Base-by-base conservation (phyloP, 169 alveolate species). In the Plasmodium vivax region DNA sequence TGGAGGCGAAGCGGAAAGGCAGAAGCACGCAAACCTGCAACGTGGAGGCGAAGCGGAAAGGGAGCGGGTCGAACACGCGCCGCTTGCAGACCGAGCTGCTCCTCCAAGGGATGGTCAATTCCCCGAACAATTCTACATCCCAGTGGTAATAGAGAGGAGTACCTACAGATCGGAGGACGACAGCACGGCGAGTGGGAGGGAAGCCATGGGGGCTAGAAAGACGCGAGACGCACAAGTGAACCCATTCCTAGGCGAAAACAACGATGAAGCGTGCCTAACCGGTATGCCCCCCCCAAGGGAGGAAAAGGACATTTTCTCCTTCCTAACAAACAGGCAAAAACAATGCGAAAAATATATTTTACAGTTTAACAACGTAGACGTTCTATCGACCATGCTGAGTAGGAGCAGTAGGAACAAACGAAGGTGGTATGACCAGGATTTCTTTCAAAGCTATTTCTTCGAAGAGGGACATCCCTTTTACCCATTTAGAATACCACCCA, bases 41-140 rank as follows among this genome's bases (percentile, higher is more conserved):
- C 41, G 4, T 0, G 41, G 41, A 36, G 41, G 41, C 4, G 41
- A 36, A 36, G 41, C 41, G 41, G 4, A 36, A 36, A 36, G 4
- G 19, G 71, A 45, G 19, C 16, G 8, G 30, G 36, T 5, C 19
- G 27, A 2, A 16, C 32, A n/a, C 9, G 4, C 4, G 10, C 19
- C 32, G 23, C 27, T 27, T 1, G 74, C 56, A 75, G 47, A 88
- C 9, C 75, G n/a, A 80, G 19, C 82, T 36, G 30, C 75, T 23
- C 16, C 92, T 38, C 83, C n/a, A 79, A 82, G 95, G 95, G 95
- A 92, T 92, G 58, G 85, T 92, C 95, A 92, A 82, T 92, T 83
- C 95, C 95, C 95, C 95, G 95, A 92, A 38, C 51, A 71, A 27
- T 92, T 82, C 23, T 92, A 92, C 77, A 92, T 92, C 87, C 95